Conservation (phyloP, 2,329 filamentous ascomycete genomes). For the Colletotrichum navitas region DNA sequence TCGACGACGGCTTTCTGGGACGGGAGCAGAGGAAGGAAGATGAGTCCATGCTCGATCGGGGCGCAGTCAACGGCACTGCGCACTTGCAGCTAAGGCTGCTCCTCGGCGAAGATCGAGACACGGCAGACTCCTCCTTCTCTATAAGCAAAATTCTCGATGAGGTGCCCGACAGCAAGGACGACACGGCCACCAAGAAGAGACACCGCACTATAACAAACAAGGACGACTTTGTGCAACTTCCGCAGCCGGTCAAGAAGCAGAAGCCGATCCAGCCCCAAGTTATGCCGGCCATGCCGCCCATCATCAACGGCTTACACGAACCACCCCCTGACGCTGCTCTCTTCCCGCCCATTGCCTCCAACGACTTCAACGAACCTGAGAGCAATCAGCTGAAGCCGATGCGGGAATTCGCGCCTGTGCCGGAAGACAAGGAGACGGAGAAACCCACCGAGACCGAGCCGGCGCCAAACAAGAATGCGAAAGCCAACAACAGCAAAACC, state of each 20-base stretch:
- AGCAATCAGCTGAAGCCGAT: slow-evolving; percentile 57
- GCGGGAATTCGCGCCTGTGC: slow-evolving; percentile 56
- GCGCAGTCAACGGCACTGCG: slow-evolving; percentile 18
- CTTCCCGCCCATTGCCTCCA: slow-evolving; percentile 73
- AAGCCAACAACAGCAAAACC: slow-evolving; percentile 52
- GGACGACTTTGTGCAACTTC: slow-evolving; percentile 74
- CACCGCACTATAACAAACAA: slow-evolving; percentile 61
- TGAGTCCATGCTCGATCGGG: slow-evolving; percentile 24
- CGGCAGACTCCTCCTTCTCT: slow-evolving; percentile 56
- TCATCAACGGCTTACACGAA: slow-evolving; percentile 74
- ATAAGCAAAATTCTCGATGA: slow-evolving; percentile 63
- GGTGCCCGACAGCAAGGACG: slow-evolving; percentile 57
- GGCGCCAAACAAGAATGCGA: slow-evolving; percentile 44
- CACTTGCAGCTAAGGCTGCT: slow-evolving; percentile 54
- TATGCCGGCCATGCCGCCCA: slow-evolving; percentile 67
- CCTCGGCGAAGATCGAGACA: slow-evolving; percentile 54
- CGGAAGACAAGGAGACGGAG: slow-evolving; percentile 47
- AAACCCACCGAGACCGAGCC: slow-evolving; percentile 47
- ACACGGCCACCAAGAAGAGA: slow-evolving; percentile 67
- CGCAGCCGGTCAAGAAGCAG: slow-evolving; percentile 74
- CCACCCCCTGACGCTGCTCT: slow-evolving; percentile 71
- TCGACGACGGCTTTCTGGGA: slow-evolving; percentile 34
- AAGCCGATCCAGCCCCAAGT: slow-evolving; percentile 66
- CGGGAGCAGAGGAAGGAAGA: slow-evolving; percentile 37
- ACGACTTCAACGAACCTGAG: slow-evolving; percentile 65